Conservation (phyloP, 805 yeast species). For the Myxozyma melibiosi region DNA sequence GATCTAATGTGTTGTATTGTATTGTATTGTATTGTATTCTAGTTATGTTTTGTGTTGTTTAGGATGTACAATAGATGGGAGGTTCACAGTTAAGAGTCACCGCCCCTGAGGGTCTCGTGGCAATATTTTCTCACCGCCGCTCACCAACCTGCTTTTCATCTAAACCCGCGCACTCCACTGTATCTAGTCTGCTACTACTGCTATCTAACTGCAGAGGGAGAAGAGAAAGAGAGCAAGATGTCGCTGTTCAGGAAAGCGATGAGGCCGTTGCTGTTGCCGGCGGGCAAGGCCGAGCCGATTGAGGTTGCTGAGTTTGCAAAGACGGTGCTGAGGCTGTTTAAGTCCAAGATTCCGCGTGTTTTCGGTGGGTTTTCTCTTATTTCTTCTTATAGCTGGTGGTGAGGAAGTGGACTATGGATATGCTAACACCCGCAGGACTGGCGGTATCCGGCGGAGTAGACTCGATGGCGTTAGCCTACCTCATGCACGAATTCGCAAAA, state of each 20-base stretch:
- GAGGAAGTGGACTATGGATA: background rate
- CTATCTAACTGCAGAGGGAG: background rate
- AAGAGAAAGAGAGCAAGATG: background rate
- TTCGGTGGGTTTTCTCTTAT: constrained; percentile 7
- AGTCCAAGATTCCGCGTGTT: constrained; percentile 5
- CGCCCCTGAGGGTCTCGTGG: background rate
- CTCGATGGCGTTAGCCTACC: constrained; percentile 66
- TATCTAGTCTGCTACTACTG: background rate
- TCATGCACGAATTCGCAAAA: constrained; percentile 47
- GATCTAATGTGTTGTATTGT: background rate
- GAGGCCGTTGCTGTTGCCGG: constrained; percentile 16
- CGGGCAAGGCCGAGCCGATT: constrained; percentile 8
- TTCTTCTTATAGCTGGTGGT: background rate
- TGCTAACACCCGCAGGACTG: no score
- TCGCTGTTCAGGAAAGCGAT: constrained; percentile 11
- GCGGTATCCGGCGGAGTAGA: constrained; percentile 85
- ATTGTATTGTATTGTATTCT: background rate
- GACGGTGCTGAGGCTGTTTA: constrained; percentile 6
- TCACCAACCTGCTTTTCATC: background rate
- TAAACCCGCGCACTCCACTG: background rate
- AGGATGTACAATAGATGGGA: background rate
- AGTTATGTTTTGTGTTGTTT: background rate
- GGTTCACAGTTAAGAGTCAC: no score
- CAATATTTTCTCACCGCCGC: background rate
- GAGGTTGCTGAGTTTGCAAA: constrained; percentile 4